A percentile compares a stretch with the other conserved stretches of the same genome.
These are phyloP conservation scores for Brasenia schreberi DNA, from an alignment of 164 flowering plant species.

Conservation along the genomic window DNA sequence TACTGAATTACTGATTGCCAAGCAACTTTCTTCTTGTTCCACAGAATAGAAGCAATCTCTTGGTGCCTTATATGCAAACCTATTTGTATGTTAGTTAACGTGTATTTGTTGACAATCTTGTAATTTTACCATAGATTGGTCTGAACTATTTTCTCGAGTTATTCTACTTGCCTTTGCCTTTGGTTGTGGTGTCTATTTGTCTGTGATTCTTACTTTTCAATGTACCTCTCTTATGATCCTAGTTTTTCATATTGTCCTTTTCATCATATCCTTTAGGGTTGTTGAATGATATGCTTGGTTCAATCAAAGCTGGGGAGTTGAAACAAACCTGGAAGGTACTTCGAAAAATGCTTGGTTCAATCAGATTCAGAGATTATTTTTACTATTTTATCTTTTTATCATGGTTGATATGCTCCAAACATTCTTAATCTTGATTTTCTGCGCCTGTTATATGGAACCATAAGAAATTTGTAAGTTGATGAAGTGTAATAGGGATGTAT, in stretches of 20 bases:
- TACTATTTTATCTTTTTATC: background rate
- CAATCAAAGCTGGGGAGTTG: slow-evolving; percentile 53
- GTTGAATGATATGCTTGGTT: slow-evolving; percentile 85
- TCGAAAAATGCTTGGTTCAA: too few relatives aligned
- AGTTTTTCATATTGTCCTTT: background rate
- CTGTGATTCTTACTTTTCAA: background rate
- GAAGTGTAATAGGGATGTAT: too few relatives aligned
- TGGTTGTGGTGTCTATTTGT: background rate
- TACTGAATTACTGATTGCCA: too few relatives aligned
- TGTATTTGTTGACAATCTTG: background rate
- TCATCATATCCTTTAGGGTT: slow-evolving; percentile 33
- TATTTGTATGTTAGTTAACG: background rate
- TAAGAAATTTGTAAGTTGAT: too few relatives aligned
- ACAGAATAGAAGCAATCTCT: too few relatives aligned
- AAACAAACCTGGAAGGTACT: slow-evolving; percentile 93
- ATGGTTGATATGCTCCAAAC: background rate
- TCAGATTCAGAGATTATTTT: too few relatives aligned
- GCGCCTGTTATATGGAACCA: too few relatives aligned
- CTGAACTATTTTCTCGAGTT: background rate
- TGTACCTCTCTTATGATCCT: background rate
- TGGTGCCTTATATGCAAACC: background rate
- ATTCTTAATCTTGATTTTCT: too few relatives aligned
- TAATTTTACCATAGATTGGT: background rate
- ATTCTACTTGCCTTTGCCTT: background rate
- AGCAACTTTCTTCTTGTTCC: too few relatives aligned